Evolutionary conservation across 2,329 filamentous ascomycete species (phyloP).

Genomic region (Cytospora schulzeri): DNA sequence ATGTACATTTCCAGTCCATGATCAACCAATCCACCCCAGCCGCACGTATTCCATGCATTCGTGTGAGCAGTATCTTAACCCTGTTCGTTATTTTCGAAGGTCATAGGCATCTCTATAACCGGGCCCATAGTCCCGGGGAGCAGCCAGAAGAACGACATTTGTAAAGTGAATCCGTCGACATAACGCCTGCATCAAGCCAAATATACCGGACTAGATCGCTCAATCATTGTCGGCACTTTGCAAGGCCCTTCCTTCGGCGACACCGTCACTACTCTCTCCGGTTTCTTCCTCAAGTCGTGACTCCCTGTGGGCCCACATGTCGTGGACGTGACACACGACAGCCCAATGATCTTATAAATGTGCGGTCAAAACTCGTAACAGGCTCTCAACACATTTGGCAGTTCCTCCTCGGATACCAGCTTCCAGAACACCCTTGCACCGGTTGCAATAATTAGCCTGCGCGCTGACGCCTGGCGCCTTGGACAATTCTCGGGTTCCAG

Average conservation of each 20-base stretch:
- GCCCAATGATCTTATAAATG: conserved; percentile 37
- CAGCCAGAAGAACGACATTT: no score
- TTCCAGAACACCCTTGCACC: conserved; percentile 43
- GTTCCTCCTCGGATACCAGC: conserved; percentile 34
- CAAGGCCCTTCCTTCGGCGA: neutral
- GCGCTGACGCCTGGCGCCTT: conserved; percentile 35
- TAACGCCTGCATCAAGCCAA: no score
- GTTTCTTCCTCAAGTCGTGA: conserved; percentile 45
- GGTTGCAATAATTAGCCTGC: conserved; percentile 36
- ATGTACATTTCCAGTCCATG: neutral
- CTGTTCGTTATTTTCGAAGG: neutral
- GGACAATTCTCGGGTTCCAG: conserved; percentile 32
- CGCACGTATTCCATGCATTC: neutral
- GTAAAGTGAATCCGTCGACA: no score
- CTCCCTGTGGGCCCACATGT: conserved; percentile 50
- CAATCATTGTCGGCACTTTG: no score
- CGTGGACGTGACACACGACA: conserved; percentile 38
- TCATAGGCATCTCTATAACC: neutral
- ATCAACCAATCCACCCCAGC: neutral
- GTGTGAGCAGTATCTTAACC: neutral
- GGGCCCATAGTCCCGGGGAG: neutral
- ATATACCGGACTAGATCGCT: no score
- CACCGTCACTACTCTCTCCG: neutral
- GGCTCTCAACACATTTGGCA: no score
- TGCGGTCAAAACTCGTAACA: conserved; percentile 40